These are phyloP conservation scores for Protomyces macrosporus DNA, from an alignment of 1,139 yeast genomes.

Conservation along the genomic window DNA sequence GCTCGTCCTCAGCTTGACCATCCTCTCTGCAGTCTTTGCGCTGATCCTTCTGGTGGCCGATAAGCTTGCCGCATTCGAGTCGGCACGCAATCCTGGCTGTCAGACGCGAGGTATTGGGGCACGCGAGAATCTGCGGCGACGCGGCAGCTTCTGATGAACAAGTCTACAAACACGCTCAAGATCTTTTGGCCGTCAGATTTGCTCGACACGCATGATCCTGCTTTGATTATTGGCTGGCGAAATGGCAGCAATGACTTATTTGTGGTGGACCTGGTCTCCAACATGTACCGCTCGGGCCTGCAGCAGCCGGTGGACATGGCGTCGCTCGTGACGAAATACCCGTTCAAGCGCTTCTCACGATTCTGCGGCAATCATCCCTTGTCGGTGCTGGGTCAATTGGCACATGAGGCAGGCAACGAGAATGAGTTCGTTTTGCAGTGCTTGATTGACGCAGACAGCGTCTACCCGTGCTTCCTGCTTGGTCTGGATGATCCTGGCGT, in stretches of 20 bases:
- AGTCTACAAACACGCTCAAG: conserved; percentile 23
- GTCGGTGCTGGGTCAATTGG: conserved; percentile 27
- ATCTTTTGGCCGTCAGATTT: conserved; percentile 34
- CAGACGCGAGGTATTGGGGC: conserved; percentile 30
- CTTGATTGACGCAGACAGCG: conserved; percentile 13
- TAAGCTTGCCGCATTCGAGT: conserved; percentile 14
- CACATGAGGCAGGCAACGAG: not conserved
- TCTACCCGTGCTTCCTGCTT: conserved; percentile 26
- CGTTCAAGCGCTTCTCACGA: conserved; percentile 12
- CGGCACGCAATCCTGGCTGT: not conserved
- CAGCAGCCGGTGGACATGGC: conserved; percentile 22
- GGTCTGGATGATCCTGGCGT: conserved; percentile 31
- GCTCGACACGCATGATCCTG: conserved; percentile 22
- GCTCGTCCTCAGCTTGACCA: not conserved
- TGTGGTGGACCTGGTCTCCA: conserved; percentile 29
- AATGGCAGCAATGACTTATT: conserved; percentile 32
- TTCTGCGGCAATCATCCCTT: conserved; percentile 24
- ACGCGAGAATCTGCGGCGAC: conserved; percentile 34
- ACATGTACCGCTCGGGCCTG: conserved; percentile 22
- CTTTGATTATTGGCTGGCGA: conserved; percentile 33
- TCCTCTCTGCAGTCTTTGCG: not conserved
- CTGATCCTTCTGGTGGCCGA: conserved; percentile 7
- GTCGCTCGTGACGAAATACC: conserved; percentile 21
- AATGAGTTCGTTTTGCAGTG: conserved; percentile 13
- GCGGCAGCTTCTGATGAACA: conserved; percentile 34